Evolutionary conservation across 441 rosid genomes (phyloP).

Genomic region (Raphanus hybrid): DNA sequence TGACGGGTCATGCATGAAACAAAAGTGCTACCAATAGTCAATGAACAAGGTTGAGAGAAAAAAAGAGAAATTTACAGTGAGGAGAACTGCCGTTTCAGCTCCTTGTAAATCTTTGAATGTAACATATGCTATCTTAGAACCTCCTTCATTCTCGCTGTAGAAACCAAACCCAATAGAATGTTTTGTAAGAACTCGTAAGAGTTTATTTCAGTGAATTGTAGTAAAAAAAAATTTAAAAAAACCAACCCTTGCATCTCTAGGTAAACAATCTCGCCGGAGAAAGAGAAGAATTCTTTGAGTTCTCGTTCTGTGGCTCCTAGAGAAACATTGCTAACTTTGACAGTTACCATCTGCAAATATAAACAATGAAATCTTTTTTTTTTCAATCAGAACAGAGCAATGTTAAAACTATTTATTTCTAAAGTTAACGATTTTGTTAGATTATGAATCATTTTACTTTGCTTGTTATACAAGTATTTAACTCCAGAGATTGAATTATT

Average conservation of each 20-base stretch:
- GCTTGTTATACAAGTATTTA: background rate
- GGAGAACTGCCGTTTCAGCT: slow-evolving; percentile 92
- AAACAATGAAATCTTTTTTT: background rate
- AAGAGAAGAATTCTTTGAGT: slow-evolving; percentile 87
- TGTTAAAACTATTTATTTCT: background rate
- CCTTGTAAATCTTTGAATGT: slow-evolving; percentile 90
- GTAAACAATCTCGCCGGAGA: slow-evolving; percentile 84
- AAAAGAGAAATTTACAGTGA: slow-evolving; percentile 53
- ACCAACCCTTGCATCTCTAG: slow-evolving; percentile 74
- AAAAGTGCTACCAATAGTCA: background rate
- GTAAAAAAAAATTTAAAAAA: background rate
- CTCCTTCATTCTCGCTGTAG: slow-evolving; percentile 57
- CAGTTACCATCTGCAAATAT: slow-evolving; percentile 62
- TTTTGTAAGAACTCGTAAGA: background rate
- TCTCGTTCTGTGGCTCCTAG: slow-evolving; percentile 70
- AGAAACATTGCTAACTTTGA: slow-evolving; percentile 85
- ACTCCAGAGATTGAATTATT: background rate
- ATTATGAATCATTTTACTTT: background rate
- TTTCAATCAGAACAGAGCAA: background rate
- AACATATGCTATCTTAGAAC: slow-evolving; percentile 72
- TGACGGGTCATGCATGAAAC: background rate
- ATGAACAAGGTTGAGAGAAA: background rate
- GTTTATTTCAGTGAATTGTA: background rate
- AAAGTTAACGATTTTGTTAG: background rate
- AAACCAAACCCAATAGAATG: background rate